phyloP scores from a whole-genome alignment of 2,329 filamentous ascomycete genomes.

The Aspergillus versicolor region DNA sequence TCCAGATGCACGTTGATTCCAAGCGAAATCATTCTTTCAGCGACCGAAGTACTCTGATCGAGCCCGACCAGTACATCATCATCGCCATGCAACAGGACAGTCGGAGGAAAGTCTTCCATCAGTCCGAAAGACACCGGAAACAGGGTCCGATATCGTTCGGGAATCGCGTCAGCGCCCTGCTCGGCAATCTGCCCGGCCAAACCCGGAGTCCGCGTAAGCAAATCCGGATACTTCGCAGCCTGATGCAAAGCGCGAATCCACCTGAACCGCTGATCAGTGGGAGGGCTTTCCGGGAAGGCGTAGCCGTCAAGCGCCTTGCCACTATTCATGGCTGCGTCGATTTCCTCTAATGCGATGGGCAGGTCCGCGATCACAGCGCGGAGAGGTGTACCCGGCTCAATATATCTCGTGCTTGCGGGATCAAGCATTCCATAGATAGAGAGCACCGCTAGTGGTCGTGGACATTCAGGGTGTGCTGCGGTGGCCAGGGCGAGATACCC shows the following conservation, averaged over 20 bases:
- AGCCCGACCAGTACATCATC: neutral
- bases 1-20: neutral
- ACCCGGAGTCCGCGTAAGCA: neutral
- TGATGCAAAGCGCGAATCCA: neutral
- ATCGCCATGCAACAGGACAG: neutral
- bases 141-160: neutral
- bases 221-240: neutral
- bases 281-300: neutral
- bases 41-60: neutral
- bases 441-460: neutral
- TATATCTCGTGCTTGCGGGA: neutral
- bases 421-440: neutral
- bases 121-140: neutral
- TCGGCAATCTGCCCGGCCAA: neutral
- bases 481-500: neutral
- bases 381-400: neutral
- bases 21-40: neutral
- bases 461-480: neutral
- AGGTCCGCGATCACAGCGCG: neutral
- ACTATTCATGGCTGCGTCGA: neutral
- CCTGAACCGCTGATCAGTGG: neutral
- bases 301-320: neutral
- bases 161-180: neutral
- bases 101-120: neutral
- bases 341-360: neutral